These are phyloP conservation scores for Didymella segeticola DNA, from an alignment of 2,329 filamentous ascomycete species.

Conservation along the genomic window DNA sequence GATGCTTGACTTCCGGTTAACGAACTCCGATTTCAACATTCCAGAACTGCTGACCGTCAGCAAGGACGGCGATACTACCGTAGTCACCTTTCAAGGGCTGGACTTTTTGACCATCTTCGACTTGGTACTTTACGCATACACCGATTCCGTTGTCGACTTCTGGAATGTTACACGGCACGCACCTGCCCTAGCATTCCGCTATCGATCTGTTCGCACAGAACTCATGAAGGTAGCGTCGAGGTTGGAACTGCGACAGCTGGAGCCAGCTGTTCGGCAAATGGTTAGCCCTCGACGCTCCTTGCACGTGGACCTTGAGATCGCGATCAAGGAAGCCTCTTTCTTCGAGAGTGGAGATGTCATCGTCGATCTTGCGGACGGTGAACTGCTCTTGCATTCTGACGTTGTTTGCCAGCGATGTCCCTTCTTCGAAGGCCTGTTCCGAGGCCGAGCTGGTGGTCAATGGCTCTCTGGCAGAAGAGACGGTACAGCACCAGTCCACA, in stretches of 20 bases:
- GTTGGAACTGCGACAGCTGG: slow-evolving; percentile 74
- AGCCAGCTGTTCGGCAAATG: slow-evolving; percentile 80
- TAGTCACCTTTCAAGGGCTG: slow-evolving; percentile 71
- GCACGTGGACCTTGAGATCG: slow-evolving; percentile 72
- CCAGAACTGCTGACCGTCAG: slow-evolving; percentile 68
- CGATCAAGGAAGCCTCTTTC: slow-evolving; percentile 72
- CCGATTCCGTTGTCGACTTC: slow-evolving; percentile 79
- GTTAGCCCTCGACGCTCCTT: slow-evolving; percentile 68
- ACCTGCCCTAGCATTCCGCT: slow-evolving; percentile 71
- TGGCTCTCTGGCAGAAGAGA: slow-evolving; percentile 79
- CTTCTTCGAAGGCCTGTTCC: slow-evolving; percentile 90
- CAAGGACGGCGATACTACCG: slow-evolving; percentile 57
- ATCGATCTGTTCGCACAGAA: slow-evolving; percentile 80
- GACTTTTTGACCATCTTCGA: slow-evolving; percentile 84
- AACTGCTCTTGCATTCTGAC: slow-evolving; percentile 75
- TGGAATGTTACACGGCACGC: slow-evolving; percentile 80
- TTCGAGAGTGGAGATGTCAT: slow-evolving; percentile 82
- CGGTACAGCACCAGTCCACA: slow-evolving; percentile 62
- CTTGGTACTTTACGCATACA: slow-evolving; percentile 79
- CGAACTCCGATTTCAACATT: slow-evolving; percentile 61
- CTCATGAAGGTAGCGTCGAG: slow-evolving; percentile 83
- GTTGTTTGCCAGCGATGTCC: slow-evolving; percentile 84
- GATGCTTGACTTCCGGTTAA: slow-evolving; percentile 65
- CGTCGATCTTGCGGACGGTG: slow-evolving; percentile 77
- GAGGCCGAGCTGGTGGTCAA: slow-evolving; percentile 81